Conservation (phyloP, 768 basidiomycete genomes). For the Termitomyces sp. region DNA sequence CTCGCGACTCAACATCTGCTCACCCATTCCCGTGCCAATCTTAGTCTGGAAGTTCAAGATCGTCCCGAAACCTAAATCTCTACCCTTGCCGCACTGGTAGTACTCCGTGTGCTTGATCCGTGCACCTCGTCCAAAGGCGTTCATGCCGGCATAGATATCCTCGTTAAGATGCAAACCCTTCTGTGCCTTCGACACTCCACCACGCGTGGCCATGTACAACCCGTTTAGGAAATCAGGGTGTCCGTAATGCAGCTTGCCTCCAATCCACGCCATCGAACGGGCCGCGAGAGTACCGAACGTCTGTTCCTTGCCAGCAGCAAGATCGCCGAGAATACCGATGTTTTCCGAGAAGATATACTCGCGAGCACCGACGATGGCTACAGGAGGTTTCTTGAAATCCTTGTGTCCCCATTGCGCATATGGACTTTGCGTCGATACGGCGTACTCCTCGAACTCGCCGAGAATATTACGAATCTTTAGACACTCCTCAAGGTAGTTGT, state of each 20-base stretch:
- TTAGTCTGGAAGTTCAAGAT: conserved; percentile 99
- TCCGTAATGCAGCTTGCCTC: conserved; percentile 97
- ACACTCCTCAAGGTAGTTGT: conserved; percentile 99
- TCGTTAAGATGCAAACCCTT: conserved; percentile 99
- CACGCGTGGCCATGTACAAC: conserved; percentile 96
- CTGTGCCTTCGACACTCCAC: conserved; percentile 98
- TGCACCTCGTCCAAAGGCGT: conserved; percentile 92
- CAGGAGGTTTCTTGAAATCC: conserved; percentile 84
- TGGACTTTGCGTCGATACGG: conserved; percentile 81
- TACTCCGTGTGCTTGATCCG: conserved; percentile 99
- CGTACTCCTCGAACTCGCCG: conserved; percentile 94
- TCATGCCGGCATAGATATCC: conserved; percentile 99
- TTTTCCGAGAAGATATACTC: conserved; percentile 99
- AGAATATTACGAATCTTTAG: conserved; percentile 99
- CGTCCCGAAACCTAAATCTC: conserved; percentile 98
- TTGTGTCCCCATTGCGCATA: conserved; percentile 88
- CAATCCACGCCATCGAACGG: conserved; percentile 93
- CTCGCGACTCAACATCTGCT: conserved; percentile 98
- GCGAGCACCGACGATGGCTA: conserved; percentile 97
- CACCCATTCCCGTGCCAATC: conserved; percentile 99
- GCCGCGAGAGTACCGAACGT: conserved; percentile 99
- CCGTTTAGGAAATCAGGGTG: conserved; percentile 99
- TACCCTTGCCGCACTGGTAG: conserved; percentile 98
- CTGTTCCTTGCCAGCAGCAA: conserved; percentile 99
- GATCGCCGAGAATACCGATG: conserved; percentile 97